Evolutionary conservation across 306 rosid species (phyloP).

Genomic region (Fragaria iinumae): DNA sequence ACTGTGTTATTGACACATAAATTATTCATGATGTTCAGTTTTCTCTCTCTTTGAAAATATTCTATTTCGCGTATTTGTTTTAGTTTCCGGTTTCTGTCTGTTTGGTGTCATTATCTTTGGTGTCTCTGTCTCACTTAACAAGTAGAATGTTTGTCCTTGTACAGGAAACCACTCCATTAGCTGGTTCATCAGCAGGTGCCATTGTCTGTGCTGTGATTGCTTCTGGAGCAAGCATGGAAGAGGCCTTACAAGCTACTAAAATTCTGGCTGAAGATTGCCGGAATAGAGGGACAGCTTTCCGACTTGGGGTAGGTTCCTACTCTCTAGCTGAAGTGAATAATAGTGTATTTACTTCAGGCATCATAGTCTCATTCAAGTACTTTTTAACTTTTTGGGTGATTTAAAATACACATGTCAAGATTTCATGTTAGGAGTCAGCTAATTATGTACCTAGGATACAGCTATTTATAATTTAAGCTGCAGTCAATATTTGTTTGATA

Average conservation of each 20-base stretch:
- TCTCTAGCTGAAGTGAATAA: constrained; percentile 2
- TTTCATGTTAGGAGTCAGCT: not conserved
- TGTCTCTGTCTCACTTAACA: not conserved
- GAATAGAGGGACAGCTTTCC: constrained; percentile 83
- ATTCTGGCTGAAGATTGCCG: constrained; percentile 90
- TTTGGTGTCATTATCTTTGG: not conserved
- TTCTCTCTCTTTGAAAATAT: not conserved
- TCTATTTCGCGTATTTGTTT: not conserved
- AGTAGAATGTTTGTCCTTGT: constrained; percentile 22
- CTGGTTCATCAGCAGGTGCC: constrained; percentile 99
- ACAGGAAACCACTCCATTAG: constrained; percentile 90
- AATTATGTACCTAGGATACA: not conserved
- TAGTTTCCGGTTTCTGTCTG: not conserved
- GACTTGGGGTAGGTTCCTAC: constrained; percentile 72
- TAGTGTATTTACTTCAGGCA: constrained; percentile 11
- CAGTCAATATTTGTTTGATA: not conserved
- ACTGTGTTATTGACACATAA: not conserved
- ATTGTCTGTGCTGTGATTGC: constrained; percentile 94
- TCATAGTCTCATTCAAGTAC: not conserved
- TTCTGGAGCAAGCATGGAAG: constrained; percentile 88
- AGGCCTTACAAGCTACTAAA: constrained; percentile 75
- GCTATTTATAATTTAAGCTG: not conserved
- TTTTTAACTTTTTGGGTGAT: not conserved
- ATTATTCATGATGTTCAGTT: not conserved
- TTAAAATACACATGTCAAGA: not conserved